Evolutionary conservation across 257 asterid genomes (phyloP), one percentile per base, ranked within the genome.

Genomic region (Primulina tabacum): DNA sequence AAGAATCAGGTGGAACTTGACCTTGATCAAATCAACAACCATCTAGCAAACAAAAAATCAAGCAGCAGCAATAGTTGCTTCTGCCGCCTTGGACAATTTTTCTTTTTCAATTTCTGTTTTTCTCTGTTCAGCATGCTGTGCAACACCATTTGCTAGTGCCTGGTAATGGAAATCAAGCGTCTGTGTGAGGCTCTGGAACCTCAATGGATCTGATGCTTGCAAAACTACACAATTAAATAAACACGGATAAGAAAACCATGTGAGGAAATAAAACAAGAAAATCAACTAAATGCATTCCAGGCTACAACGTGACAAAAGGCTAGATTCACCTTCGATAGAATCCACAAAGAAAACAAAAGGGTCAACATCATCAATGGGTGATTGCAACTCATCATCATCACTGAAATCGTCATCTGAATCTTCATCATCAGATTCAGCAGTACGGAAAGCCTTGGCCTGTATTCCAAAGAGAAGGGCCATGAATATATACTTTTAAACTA

Each of bases 371-470:
- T 94, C 98, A 40, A 94, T 87, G 34, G 99, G 99, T 9, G 99
- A 94, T 56, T 94, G 99, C 82, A 92, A 62, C 65, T 94, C 99
- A 74, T 91, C 98, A 58, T 89, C 99, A n/a, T 92, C 99, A 77
- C 96, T 92, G 76, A 90, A 88, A 82, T 89, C 97, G 47, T 91
- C 99, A 68, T 89, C 96, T 0, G 88, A 75, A 80, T 86, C 88
- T 0, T 91, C 96, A 16, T 89, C 93, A 9, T 86, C 95, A 7
- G 75, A 85, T 24, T 91, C 96, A 72, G 78, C 37, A 12, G 84
- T 29, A 47, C 89, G 96, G 84, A 88, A 91, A 68, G 96, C 89
- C 83, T 83, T 89, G 30, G 99, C 97, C 98, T 94, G 89, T 30
- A 79, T 72, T 38, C 60, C 69, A 50, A 30, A 24, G 32, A 63